phyloP scores from a whole-genome alignment of 2,329 filamentous ascomycete genomes.

The Aspergillus sp. region DNA sequence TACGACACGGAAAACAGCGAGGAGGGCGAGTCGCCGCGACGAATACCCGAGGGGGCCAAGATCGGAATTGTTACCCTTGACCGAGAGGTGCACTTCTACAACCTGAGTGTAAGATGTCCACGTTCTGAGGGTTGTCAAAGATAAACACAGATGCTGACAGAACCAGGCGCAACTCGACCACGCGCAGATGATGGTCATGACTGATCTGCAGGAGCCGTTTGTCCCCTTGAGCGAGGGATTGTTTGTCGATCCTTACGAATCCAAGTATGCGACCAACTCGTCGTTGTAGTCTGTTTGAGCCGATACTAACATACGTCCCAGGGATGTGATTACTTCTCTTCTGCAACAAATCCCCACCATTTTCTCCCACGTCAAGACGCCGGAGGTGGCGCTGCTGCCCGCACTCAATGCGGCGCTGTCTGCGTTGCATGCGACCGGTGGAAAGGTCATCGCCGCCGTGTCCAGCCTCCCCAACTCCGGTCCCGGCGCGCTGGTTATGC shows the following conservation, averaged over 20 bases:
- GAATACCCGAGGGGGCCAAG: constrained; percentile 75
- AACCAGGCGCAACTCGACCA: constrained; percentile 71
- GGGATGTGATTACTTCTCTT: constrained; percentile 80
- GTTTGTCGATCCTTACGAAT: constrained; percentile 92
- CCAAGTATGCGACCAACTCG: constrained; percentile 55
- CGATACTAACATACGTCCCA: constrained; percentile 23
- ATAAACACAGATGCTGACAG: constrained; percentile 25
- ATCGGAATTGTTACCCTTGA: constrained; percentile 96
- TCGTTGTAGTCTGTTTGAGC: neutral
- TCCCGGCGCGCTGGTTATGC: constrained; percentile 77
- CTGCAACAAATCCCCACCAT: constrained; percentile 78
- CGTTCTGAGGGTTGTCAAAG: constrained; percentile 3
- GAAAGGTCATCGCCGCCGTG: constrained; percentile 86
- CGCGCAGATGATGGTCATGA: constrained; percentile 98
- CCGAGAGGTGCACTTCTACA: constrained; percentile 97
- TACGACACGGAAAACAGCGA: constrained; percentile 67
- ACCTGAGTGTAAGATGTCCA: constrained; percentile 68
- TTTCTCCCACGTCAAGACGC: constrained; percentile 84
- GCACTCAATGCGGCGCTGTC: constrained; percentile 78
- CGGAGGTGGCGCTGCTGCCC: constrained; percentile 83
- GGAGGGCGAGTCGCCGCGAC: constrained; percentile 52
- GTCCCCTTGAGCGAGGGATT: constrained; percentile 86
- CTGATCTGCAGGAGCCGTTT: constrained; percentile 94
- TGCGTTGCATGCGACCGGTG: constrained; percentile 83
- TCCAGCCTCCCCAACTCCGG: constrained; percentile 89